Evolutionary conservation across 371 early-diverging fungal genomes (phyloP).

Genomic region (Lichtheimia corymbifera): DNA sequence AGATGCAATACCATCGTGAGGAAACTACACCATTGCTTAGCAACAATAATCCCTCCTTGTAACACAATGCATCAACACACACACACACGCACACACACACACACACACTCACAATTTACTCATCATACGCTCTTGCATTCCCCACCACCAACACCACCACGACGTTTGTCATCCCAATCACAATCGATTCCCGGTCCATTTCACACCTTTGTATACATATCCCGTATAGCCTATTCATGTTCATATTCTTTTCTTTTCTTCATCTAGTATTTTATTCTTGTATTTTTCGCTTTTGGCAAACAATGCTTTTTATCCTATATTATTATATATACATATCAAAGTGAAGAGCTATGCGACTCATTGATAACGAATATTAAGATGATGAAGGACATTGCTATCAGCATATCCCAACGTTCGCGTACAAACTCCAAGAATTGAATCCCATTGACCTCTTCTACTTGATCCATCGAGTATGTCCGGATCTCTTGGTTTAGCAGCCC

Average conservation of each 20-base stretch:
- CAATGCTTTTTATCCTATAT: constrained; percentile 4
- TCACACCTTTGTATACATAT: constrained; percentile 6
- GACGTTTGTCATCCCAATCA: no score
- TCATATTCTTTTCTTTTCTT: constrained; percentile 10
- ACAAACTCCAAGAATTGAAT: constrained; percentile 8
- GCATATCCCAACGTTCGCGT: constrained; percentile 14
- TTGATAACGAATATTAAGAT: constrained; percentile 18
- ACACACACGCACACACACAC: no score
- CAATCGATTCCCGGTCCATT: no score
- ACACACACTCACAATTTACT: no score
- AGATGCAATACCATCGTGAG: constrained; percentile 18
- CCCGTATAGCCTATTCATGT: constrained; percentile 7
- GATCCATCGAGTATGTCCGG: constrained; percentile 9
- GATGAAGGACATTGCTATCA: constrained; percentile 20
- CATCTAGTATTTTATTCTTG: constrained; percentile 4
- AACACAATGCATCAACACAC: not conserved
- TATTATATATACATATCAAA: not conserved
- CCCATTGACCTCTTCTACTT: constrained; percentile 1
- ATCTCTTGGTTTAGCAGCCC: constrained; percentile 12
- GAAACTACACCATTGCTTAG: constrained; percentile 25
- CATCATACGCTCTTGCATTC: no score
- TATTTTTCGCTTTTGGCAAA: not conserved
- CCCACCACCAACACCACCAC: no score
- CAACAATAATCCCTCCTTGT: constrained; percentile 9
- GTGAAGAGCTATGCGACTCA: constrained; percentile 16